These are phyloP conservation scores for Fusarium penzigii DNA, from an alignment of 2,329 filamentous ascomycete species.

Conservation along the genomic window DNA sequence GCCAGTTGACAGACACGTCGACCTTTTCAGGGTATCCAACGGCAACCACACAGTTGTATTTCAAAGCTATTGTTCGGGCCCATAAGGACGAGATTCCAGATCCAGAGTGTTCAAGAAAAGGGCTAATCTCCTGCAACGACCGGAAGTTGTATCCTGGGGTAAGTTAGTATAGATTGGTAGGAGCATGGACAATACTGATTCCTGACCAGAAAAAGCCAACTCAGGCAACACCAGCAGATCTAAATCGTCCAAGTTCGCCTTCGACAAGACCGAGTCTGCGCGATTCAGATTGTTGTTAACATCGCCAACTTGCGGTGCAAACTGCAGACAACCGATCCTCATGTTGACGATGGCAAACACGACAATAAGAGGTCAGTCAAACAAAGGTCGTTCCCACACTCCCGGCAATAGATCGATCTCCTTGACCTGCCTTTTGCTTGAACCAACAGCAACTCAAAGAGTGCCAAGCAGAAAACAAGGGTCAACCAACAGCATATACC, in stretches of 20 bases:
- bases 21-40: constrained; percentile 75
- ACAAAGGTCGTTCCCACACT: neutral
- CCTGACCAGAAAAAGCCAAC: constrained; percentile 69
- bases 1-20: constrained; percentile 52
- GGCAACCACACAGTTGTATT: constrained; percentile 66
- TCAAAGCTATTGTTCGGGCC: constrained; percentile 67
- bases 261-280: constrained; percentile 51
- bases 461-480: neutral
- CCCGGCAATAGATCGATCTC: neutral
- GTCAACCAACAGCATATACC: neutral
- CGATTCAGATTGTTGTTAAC: constrained; percentile 61
- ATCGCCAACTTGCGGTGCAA: constrained; percentile 69
- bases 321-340: constrained; percentile 72
- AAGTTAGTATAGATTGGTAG: neutral
- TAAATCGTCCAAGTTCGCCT: constrained; percentile 52
- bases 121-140: constrained; percentile 65
- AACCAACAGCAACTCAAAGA: neutral
- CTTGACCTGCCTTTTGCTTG: neutral
- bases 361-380: constrained; percentile 1
- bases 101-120: constrained; percentile 67
- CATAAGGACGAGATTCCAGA: constrained; percentile 70
- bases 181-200: neutral
- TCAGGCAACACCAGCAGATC: constrained; percentile 76
- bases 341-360: constrained; percentile 41
- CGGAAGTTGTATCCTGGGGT: constrained; percentile 73